Evolutionary conservation across 805 yeast genomes (phyloP).

Genomic region (Kazachstania martiniae): DNA sequence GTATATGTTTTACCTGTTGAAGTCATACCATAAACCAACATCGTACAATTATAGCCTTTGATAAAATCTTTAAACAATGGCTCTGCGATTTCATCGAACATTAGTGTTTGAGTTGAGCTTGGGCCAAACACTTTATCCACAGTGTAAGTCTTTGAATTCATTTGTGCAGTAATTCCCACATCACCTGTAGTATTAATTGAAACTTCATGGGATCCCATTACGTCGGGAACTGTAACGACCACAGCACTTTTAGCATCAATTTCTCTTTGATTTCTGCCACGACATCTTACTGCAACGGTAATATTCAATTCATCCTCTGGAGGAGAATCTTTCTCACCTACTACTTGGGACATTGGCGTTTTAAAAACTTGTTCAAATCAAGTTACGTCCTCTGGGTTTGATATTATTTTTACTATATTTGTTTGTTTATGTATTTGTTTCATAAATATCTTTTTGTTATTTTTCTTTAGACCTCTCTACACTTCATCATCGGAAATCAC

Average conservation of each 20-base stretch:
- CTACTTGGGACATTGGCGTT: too few species aligned
- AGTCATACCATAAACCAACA: conserved; percentile 85
- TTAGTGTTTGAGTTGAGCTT: conserved; percentile 56
- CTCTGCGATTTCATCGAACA: conserved; percentile 59
- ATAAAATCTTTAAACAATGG: conserved; percentile 58
- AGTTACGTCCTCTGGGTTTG: too few species aligned
- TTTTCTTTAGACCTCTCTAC: too few species aligned
- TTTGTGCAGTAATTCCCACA: conserved; percentile 31
- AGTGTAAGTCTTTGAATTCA: conserved; percentile 46
- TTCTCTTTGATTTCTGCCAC: conserved; percentile 52
- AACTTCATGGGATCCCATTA: conserved; percentile 36
- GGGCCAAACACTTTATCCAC: conserved; percentile 82
- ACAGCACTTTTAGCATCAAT: conserved; percentile 47
- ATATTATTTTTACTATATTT: too few species aligned
- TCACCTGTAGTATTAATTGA: conserved; percentile 35
- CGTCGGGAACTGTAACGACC: conserved; percentile 43
- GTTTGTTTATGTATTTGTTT: too few species aligned
- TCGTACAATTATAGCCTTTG: conserved; percentile 69
- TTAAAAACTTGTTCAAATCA: too few species aligned
- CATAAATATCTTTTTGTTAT: too few species aligned
- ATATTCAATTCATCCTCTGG: conserved; percentile 35
- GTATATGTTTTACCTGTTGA: conserved; percentile 83
- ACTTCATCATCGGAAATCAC: too few species aligned
- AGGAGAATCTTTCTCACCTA: too few species aligned
- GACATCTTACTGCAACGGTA: conserved; percentile 52